phyloP scores from a whole-genome alignment of 257 asterid species.

The Misopates orontium region DNA sequence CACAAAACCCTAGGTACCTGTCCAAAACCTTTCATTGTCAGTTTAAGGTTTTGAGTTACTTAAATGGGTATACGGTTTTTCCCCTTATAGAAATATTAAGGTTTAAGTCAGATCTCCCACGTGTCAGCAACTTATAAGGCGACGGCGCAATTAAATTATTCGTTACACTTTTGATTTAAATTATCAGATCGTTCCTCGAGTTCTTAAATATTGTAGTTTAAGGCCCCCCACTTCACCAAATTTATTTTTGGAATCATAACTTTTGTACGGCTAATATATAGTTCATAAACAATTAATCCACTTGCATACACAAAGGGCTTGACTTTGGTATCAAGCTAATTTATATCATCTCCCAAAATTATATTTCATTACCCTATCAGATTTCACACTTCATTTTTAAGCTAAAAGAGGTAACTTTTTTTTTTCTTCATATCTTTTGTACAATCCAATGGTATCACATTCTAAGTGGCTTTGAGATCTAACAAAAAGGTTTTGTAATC shows the following conservation, averaged over 20 bases:
- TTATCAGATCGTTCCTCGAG: slow-evolving; percentile 23
- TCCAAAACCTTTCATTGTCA: background rate
- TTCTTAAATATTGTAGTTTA: slow-evolving; percentile 2
- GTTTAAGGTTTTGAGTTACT: slow-evolving; percentile 22
- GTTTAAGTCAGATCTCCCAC: slow-evolving; percentile 21
- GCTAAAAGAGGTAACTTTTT: slow-evolving; percentile 6
- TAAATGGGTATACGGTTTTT: slow-evolving; percentile 7
- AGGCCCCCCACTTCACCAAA: slow-evolving; percentile 11
- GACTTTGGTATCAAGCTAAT: slow-evolving; percentile 24
- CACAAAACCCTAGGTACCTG: no score
- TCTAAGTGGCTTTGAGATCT: background rate
- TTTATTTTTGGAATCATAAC: background rate
- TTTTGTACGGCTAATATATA: background rate
- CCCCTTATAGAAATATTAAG: slow-evolving; percentile 28
- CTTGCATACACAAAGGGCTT: slow-evolving; percentile 19
- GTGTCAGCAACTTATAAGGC: slow-evolving; percentile 29
- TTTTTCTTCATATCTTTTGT: background rate
- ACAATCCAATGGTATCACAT: background rate
- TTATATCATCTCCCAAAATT: slow-evolving; percentile 5
- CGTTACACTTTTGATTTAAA: background rate
- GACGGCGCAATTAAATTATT: slow-evolving; percentile 8
- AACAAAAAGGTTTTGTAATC: background rate
- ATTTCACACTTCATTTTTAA: slow-evolving; percentile 9
- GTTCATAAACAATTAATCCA: slow-evolving; percentile 15
- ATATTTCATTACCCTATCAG: background rate